These are phyloP conservation scores for Juncus effusus DNA, from an alignment of 176 grass and related monocot genomes.

Conservation along the genomic window DNA sequence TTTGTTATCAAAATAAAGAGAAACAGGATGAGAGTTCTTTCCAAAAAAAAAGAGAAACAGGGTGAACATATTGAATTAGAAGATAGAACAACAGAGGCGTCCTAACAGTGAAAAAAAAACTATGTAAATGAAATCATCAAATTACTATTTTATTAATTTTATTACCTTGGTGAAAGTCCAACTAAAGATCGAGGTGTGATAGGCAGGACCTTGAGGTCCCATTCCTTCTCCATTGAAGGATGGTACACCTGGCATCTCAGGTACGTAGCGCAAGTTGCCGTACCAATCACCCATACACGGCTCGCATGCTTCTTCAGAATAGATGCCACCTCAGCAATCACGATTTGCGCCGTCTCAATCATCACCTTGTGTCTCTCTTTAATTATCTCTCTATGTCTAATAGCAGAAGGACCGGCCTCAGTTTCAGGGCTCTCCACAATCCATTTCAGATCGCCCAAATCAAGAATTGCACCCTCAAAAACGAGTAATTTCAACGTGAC, in stretches of 20 bases:
- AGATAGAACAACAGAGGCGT: background rate
- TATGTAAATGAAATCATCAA: background rate
- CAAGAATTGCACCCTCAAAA: constrained; percentile 39
- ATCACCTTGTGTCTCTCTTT: constrained; percentile 34
- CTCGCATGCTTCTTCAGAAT: constrained; percentile 29
- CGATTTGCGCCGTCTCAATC: constrained; percentile 38
- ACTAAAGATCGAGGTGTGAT: constrained; percentile 54
- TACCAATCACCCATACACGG: constrained; percentile 70
- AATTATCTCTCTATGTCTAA: background rate
- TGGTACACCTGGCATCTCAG: constrained; percentile 78
- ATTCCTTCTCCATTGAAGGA: constrained; percentile 66
- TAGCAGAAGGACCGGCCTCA: background rate
- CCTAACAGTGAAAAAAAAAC: background rate
- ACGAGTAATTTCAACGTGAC: constrained; percentile 24
- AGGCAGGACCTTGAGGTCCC: constrained; percentile 83
- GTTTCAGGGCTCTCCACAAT: constrained; percentile 47
- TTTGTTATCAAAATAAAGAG: background rate
- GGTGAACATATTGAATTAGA: background rate
- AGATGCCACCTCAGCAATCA: constrained; percentile 56
- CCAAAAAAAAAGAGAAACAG: background rate
- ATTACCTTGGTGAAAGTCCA: constrained; percentile 43
- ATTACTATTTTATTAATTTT: no score
- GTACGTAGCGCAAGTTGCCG: constrained; percentile 78
- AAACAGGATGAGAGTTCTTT: background rate
- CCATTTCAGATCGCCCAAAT: constrained; percentile 82